Evolutionary conservation across 2,329 filamentous ascomycete species (phyloP), one percentile per base, ranked within the genome.

Genomic region (Calonectria hawksworthii): DNA sequence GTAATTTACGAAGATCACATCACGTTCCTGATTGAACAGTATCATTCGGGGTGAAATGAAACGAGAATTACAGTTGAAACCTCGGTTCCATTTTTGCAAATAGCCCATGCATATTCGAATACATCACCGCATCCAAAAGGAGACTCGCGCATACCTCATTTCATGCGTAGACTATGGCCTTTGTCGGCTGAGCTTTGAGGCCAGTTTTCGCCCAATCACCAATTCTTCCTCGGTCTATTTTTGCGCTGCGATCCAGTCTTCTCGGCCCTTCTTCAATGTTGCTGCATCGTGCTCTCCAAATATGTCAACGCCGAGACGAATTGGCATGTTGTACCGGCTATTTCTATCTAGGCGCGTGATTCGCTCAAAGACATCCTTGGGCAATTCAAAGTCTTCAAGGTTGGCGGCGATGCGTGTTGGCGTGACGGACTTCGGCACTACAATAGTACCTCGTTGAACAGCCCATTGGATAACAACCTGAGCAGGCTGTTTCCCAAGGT

Each of bases 401-500:
- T 90, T 91, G 54, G 85, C 84, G 68, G 85, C 84, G 68, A 92
- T 90, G 41, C 90, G 84, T 16, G 85, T 84, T 1, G 88, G 85
- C 0, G 89, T 91, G 4, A 90, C 89, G 63, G 87, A 89, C 83
- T 92, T 91, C 21, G 89, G 88, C 50, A 92, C 81, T 10, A 90
- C 89, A 10, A 89, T 85, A 1, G 87, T 89, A 1, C 90, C 89
- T 32, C 90, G 85, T 79, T 90, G 87, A 11, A 91, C 84, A 16
- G 86, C 88, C 89, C 90, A 91, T 54, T 87, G 88, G 73, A 90
- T 86, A 21, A 90, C 82, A 13, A 90, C 78, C 54, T 88, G 86
- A 3, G 88, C 88, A 4, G 88, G 86, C 64, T 88, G 86, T 79
- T 88, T 88, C 28, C 83, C 85, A 9, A 90, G 81, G 30, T 86